Evolutionary conservation across 345 rosid species (phyloP).

Genomic region (Iberis pinnata): DNA sequence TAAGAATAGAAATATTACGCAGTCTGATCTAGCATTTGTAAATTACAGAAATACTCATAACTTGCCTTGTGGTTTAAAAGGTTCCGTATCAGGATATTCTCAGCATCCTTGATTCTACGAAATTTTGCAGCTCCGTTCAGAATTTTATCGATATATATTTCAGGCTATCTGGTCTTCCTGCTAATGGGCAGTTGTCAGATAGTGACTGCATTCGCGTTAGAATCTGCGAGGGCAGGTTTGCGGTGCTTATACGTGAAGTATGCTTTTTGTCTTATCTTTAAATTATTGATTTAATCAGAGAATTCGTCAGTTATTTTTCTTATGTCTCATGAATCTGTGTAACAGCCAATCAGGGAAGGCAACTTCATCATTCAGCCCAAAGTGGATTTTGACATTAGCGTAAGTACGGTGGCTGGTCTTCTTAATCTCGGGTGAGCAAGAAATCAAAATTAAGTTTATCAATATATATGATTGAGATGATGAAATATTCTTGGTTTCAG

Average conservation of each 20-base stretch:
- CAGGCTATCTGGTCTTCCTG: slow-evolving; percentile 79
- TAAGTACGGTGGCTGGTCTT: slow-evolving; percentile 95
- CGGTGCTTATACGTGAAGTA: slow-evolving; percentile 94
- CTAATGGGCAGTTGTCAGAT: slow-evolving; percentile 78
- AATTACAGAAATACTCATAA: slow-evolving; percentile 16
- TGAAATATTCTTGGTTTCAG: slow-evolving; percentile 35
- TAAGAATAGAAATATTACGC: slow-evolving; percentile 28
- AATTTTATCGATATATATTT: slow-evolving; percentile 87
- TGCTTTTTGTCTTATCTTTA: slow-evolving; percentile 24
- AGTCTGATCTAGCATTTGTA: neutral
- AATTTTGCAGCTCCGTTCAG: slow-evolving; percentile 88
- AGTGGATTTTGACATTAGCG: slow-evolving; percentile 97
- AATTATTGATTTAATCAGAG: slow-evolving; percentile 5
- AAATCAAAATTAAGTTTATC: slow-evolving; percentile 1
- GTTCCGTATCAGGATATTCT: slow-evolving; percentile 81
- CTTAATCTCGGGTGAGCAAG: slow-evolving; percentile 90
- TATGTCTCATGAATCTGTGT: slow-evolving; percentile 6
- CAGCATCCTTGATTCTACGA: slow-evolving; percentile 71
- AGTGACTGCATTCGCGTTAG: slow-evolving; percentile 95
- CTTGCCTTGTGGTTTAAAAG: slow-evolving; percentile 33
- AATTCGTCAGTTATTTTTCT: slow-evolving; percentile 22
- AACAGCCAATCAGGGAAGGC: slow-evolving; percentile 96
- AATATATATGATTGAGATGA: too few species aligned
- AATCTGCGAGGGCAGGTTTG: slow-evolving; percentile 98
- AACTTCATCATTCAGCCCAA: slow-evolving; percentile 98